A percentile compares a stretch with the other conserved stretches of the same genome.
Conservation (phyloP, 2,329 filamentous ascomycete species). For the Aspergillus niger region DNA sequence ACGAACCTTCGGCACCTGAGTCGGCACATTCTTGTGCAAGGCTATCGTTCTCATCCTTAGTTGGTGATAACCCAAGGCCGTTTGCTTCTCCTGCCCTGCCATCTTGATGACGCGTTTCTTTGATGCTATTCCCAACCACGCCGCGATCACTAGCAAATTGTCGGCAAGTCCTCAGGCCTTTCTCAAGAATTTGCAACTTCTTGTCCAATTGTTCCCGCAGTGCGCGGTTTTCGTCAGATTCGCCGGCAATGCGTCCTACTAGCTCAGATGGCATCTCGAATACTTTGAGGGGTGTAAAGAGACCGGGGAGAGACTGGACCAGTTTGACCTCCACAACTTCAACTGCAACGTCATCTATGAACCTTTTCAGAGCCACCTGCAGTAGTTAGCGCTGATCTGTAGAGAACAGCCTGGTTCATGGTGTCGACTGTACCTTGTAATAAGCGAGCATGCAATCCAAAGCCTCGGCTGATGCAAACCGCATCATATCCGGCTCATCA, state of each 20-base stretch:
- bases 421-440: too few relatives aligned
- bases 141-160: neutral
- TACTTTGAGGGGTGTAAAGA: neutral
- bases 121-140: too few relatives aligned
- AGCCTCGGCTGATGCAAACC: neutral
- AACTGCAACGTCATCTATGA: neutral
- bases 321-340: neutral
- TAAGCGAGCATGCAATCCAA: conserved; percentile 1
- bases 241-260: neutral
- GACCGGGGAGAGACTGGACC: neutral
- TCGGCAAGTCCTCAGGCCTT: neutral
- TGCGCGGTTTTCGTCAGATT: neutral
- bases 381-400: too few relatives aligned
- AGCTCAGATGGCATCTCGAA: neutral
- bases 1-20: too few relatives aligned
- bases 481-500: neutral
- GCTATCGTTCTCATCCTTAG: too few relatives aligned
- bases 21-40: too few relatives aligned
- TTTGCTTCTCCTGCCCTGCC: too few relatives aligned
- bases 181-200: neutral
- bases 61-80: too few relatives aligned
- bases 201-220: neutral
- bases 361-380: neutral
- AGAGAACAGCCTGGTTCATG: too few relatives aligned
- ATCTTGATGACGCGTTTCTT: too few relatives aligned